Percentiles rank a stretch among this genome's conserved stretches.
phyloP scores from a whole-genome alignment of 2,329 filamentous ascomycete genomes.

The Pyrenochaeta sp. region DNA sequence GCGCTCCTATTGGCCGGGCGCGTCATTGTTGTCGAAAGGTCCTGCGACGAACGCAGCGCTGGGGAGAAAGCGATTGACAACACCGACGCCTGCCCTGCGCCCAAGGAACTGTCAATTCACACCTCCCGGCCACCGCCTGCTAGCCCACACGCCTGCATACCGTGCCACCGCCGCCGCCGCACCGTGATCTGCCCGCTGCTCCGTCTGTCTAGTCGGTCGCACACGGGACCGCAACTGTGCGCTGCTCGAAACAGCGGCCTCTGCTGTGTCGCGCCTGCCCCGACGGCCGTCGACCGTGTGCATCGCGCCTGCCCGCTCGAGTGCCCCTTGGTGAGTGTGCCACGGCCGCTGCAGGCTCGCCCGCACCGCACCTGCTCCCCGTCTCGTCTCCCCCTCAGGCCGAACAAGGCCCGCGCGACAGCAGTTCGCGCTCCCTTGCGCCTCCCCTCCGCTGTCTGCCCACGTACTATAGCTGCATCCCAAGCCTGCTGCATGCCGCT shows the following conservation, averaged over 20 bases:
- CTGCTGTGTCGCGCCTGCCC: conserved; percentile 13
- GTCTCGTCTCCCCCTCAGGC: conserved; percentile 10
- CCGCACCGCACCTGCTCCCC: conserved; percentile 7
- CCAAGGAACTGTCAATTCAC: conserved; percentile 12
- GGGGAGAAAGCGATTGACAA: conserved; percentile 17
- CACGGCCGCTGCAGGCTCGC: no score
- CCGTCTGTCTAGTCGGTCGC: no score
- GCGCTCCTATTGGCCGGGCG: conserved; percentile 23
- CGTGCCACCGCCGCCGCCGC: conserved; percentile 16
- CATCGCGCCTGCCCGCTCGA: conserved; percentile 4
- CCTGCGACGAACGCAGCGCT: conserved; percentile 7
- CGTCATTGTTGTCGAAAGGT: conserved; percentile 19
- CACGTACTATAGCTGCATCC: conserved; percentile 33
- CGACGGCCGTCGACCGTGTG: conserved; percentile 7
- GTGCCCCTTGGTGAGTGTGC: no score
- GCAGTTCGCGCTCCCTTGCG: conserved; percentile 23
- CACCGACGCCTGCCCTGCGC: conserved; percentile 15
- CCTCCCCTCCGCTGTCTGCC: conserved; percentile 16
- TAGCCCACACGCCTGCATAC: conserved; percentile 20
- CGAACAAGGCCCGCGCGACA: conserved; percentile 2
- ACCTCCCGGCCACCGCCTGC: conserved; percentile 16
- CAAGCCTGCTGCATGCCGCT: conserved; percentile 41
- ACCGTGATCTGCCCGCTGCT: no score
- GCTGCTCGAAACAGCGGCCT: conserved; percentile 17
- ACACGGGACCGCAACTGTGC: conserved; percentile 9